Base-by-base conservation (phyloP, 768 basidiomycete species). In the Leccinum imitatum region DNA sequence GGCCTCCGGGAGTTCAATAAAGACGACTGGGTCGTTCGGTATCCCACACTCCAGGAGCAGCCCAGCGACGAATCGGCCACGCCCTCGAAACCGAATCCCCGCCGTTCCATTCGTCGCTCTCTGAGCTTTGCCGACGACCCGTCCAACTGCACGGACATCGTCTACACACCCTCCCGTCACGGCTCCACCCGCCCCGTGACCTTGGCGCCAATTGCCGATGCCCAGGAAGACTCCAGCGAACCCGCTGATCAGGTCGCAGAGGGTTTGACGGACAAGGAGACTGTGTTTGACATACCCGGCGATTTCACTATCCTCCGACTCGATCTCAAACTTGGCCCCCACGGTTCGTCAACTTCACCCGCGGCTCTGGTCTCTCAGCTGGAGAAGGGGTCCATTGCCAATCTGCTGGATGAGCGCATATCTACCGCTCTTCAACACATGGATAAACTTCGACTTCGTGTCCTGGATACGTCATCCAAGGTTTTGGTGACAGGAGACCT, bases 401-500 rank as follows among this genome's bases (percentile, higher is more conserved):
- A 91, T 58, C 85, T 99, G 44, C 77, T 98, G 47, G 92, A 93
- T 71, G 92, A 92, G 59, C 87, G 94, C 41, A 85, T 99, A 67
- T 78, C 78, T 15, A 75, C 85, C 23, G 84, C 93, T 21, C 74
- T 91, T 57, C 80, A 81, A 23, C 95, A 98, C 71, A 84, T 98
- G 60, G 83, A 89, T 60, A 90, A 89, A 65, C 87, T 99, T 62
- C 88, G 89, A 35, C 81, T 84, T 53, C 92, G 97, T 44, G 87
- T 98, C 14, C 81, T 90, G 71, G 95, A 98, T 73, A 93, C 87
- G 6, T 90, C 93, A 1, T 96, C 94, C 68, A 93, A 97, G 73
- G 94, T 99, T 53, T 86, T 99, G 63, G 94, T 99, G 59, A 98
- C 97, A 23, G 97, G 97, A 61, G 97, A 99, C 72, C 82, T 99